Evolutionary conservation across 805 yeast species (phyloP).

Genomic region (Nakazawaea ambrosiae): DNA sequence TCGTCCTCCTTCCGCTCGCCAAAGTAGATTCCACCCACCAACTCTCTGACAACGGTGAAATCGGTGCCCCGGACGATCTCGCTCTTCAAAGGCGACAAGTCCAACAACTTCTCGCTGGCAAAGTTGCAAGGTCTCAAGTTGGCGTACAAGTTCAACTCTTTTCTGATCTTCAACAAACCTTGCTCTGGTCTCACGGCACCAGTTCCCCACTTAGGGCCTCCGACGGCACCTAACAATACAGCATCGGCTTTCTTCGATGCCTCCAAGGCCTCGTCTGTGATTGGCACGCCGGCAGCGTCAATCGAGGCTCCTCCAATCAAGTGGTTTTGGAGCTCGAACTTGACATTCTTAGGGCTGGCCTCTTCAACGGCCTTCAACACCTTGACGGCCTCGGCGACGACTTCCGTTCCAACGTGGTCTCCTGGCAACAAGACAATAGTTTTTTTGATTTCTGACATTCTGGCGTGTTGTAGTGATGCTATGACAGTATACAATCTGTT

Average conservation of each 20-base stretch:
- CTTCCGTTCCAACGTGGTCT: slow-evolving; percentile 94
- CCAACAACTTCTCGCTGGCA: slow-evolving; percentile 75
- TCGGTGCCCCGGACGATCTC: slow-evolving; percentile 87
- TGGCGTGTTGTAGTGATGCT: too few relatives aligned
- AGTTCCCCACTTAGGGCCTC: slow-evolving; percentile 99
- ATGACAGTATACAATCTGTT: too few relatives aligned
- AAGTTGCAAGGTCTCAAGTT: slow-evolving; percentile 96
- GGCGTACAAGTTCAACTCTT: slow-evolving; percentile 90
- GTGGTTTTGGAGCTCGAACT: slow-evolving; percentile 75
- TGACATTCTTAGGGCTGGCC: slow-evolving; percentile 39
- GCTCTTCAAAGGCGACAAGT: slow-evolving; percentile 80
- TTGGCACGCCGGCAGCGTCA: slow-evolving; percentile 91
- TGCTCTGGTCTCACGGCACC: slow-evolving; percentile 96
- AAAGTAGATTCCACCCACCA: slow-evolving; percentile 97
- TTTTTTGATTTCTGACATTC: slow-evolving; percentile 28
- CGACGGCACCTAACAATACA: slow-evolving; percentile 95
- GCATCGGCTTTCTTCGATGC: slow-evolving; percentile 89
- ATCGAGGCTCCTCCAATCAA: slow-evolving; percentile 98
- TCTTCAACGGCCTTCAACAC: slow-evolving; percentile 75
- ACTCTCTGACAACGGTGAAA: slow-evolving; percentile 89
- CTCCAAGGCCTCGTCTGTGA: slow-evolving; percentile 76
- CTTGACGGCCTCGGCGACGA: slow-evolving; percentile 84
- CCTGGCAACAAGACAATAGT: slow-evolving; percentile 83
- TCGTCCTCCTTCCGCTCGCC: slow-evolving; percentile 94
- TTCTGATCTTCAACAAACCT: slow-evolving; percentile 89